Evolutionary conservation across 208 protist species (phyloP).

Genomic region (Leptomonas pyrrhocoris): DNA sequence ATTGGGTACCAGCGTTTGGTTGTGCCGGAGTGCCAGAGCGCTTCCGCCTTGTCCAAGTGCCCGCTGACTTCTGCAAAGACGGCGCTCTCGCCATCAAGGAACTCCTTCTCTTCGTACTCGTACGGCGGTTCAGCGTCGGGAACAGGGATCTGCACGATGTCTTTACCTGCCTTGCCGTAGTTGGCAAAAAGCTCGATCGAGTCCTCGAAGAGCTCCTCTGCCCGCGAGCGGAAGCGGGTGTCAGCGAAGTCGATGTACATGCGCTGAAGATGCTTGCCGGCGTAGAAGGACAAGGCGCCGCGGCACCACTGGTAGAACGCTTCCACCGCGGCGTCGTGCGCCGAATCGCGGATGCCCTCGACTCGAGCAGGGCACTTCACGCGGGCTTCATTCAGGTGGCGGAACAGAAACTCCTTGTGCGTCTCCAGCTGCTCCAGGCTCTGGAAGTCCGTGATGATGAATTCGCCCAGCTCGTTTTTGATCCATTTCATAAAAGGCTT

Average conservation of each 20-base stretch:
- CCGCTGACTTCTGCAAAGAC: conserved; percentile 80
- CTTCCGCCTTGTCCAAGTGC: conserved; percentile 84
- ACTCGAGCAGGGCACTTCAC: conserved; percentile 58
- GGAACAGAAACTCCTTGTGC: conserved; percentile 69
- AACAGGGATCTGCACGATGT: conserved; percentile 86
- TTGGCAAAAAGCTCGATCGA: conserved; percentile 84
- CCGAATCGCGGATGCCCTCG: conserved; percentile 67
- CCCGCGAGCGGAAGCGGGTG: conserved; percentile 70
- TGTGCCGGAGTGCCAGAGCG: conserved; percentile 82
- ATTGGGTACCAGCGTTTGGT: conserved; percentile 88
- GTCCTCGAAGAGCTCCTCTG: conserved; percentile 86
- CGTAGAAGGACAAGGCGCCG: conserved; percentile 80
- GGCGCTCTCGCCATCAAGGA: conserved; percentile 86
- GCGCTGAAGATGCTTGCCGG: conserved; percentile 60
- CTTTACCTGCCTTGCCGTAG: conserved; percentile 75
- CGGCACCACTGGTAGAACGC: conserved; percentile 89
- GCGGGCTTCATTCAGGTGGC: conserved; percentile 74
- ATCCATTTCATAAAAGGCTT: conserved; percentile 91
- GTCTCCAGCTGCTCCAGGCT: conserved; percentile 82
- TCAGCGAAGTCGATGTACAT: conserved; percentile 83
- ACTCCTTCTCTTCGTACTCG: conserved; percentile 90
- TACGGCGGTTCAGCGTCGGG: conserved; percentile 83
- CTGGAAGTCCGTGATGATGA: conserved; percentile 68
- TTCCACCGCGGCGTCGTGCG: conserved; percentile 74
- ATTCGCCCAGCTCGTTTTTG: conserved; percentile 73